Evolutionary conservation across 345 rosid species (phyloP).

Genomic region (Bruguiera parviflora): DNA sequence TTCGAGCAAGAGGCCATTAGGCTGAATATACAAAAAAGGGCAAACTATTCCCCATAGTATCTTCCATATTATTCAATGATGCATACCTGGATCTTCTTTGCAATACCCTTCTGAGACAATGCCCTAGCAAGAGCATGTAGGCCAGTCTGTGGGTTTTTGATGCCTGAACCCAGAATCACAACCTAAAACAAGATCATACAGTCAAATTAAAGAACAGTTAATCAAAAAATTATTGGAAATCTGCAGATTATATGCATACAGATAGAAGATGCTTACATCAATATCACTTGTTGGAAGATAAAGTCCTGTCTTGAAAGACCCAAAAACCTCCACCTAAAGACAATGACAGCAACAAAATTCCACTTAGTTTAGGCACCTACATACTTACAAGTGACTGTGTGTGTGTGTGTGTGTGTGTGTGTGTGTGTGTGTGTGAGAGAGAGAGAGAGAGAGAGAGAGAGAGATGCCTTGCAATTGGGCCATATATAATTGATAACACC

Average conservation of each 20-base stretch:
- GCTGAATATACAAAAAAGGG: not conserved
- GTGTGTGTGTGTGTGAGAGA: too few relatives aligned
- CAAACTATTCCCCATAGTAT: not conserved
- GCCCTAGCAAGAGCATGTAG: conserved; percentile 78
- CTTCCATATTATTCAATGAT: conserved; percentile 9
- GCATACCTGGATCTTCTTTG: conserved; percentile 69
- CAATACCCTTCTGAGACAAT: conserved; percentile 72
- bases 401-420: not conserved
- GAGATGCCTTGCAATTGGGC: conserved; percentile 69
- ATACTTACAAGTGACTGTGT: not conserved
- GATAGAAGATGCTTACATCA: conserved; percentile 56
- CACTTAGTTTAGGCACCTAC: not conserved
- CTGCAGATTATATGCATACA: too few relatives aligned
- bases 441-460: not conserved
- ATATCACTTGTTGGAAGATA: conserved; percentile 95
- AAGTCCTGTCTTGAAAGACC: conserved; percentile 81
- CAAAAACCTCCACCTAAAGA: conserved; percentile 77
- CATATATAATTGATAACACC: conserved; percentile 80
- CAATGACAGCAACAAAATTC: conserved; percentile 10
- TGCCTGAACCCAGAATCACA: conserved; percentile 76
- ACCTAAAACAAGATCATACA: conserved; percentile 40
- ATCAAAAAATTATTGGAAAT: too few relatives aligned
- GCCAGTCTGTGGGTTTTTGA: conserved; percentile 65
- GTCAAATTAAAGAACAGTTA: conserved; percentile 1
- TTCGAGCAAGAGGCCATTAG: conserved; percentile 8